Conservation (phyloP, 1,284 basidiomycete genomes). For the Meripilus lineatus region DNA sequence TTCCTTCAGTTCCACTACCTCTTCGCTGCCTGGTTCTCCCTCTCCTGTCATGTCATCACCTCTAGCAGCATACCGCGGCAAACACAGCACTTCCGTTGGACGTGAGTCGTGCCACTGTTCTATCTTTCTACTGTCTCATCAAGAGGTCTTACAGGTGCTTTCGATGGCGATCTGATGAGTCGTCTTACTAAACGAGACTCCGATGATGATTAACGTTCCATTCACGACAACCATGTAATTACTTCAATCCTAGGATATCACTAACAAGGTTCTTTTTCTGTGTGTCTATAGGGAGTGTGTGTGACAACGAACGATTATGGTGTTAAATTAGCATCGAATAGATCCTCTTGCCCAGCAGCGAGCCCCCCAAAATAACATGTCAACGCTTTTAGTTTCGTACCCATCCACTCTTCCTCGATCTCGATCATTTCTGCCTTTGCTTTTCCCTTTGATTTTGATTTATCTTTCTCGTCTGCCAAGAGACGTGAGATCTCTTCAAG, state of each 20-base stretch:
- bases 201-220: conserved; percentile 12
- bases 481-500: conserved; percentile 71
- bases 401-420: conserved; percentile 89
- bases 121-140: too few species aligned
- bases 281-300: too few species aligned
- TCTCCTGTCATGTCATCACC: conserved; percentile 17
- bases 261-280: background rate
- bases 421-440: conserved; percentile 50
- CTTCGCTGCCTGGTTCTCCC: conserved; percentile 15
- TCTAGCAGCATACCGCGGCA: conserved; percentile 24
- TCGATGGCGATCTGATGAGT: conserved; percentile 13
- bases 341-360: conserved; percentile 54
- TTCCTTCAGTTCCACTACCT: conserved; percentile 15
- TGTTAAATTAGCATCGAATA: conserved; percentile 33
- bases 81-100: conserved; percentile 17
- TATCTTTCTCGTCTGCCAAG: conserved; percentile 19
- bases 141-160: conserved; percentile 9
- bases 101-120: conserved; percentile 16
- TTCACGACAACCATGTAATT: too few species aligned
- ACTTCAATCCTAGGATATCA: background rate
- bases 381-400: conserved; percentile 76
- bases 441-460: conserved; percentile 1
- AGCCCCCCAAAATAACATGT: conserved; percentile 82
- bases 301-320: background rate
- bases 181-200: conserved; percentile 6